Evolutionary conservation across 331 rosid genomes (phyloP), one percentile per base, ranked within the genome.

Genomic region (Malus hybrid): DNA sequence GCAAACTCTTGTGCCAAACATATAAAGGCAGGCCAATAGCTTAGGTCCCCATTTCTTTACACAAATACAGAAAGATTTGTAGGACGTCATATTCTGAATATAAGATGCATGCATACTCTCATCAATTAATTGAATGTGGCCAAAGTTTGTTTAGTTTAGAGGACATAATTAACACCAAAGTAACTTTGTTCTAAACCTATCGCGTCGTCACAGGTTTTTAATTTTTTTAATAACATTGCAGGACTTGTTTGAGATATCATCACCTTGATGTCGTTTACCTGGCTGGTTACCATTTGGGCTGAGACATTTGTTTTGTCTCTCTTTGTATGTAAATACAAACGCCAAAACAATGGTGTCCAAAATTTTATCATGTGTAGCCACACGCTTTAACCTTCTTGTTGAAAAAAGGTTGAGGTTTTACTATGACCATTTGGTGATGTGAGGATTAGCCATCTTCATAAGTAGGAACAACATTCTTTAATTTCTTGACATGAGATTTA

Each of bases 11-110:
- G 34, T 79, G 33, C 83, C 86, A 73, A 66, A 55, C 75, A 30
- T 58, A 63, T 71, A 80, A 81, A 62, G 83, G 74, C 75, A 83
- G 13, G 65, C 78, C 85, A 77, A 74, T n/a, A 52, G 75, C 81
- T 64, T 42, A 73, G 69, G 87, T 86, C 82, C 84, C 72, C 75
- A 81, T 66, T 66, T 72, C 44, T 30, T 8, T 42, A 7, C 32
- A 72, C 70, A 36, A 63, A 61, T 20, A 9, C 24, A 46, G 75
- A 68, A 26, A 57, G 68, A 56, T 66, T 13, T 29, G 12, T 44
- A 30, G 24, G 39, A 19, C 44, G 28, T 53, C 74, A 52, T 16
- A 33, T 29, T 56, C 48, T 53, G 44, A 70, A 52, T 52, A 52
- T 15, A 52, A 52, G 57, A 52, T 52, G 57, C 20, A 29, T 29